Conservation (phyloP, 2,329 filamentous ascomycete species). For the Paecilomyces dactylethromorphus region DNA sequence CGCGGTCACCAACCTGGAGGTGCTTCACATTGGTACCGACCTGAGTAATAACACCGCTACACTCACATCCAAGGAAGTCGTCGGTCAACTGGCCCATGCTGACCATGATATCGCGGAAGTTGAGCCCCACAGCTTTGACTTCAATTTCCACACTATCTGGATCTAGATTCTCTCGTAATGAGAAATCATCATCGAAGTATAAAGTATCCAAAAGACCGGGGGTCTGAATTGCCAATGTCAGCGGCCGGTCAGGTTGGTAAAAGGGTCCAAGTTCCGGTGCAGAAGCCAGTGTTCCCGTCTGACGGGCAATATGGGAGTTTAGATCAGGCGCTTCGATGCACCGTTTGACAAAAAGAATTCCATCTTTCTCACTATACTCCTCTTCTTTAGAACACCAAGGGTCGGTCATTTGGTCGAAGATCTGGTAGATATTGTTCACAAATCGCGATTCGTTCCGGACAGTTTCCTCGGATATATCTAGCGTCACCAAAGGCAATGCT, state of each 20-base stretch:
- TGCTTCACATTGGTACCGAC: slow-evolving; percentile 6
- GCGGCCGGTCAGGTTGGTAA: background rate
- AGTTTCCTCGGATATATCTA: too few species aligned
- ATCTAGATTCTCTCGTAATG: slow-evolving; percentile 6
- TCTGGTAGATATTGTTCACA: too few species aligned
- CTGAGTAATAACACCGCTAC: slow-evolving; percentile 16
- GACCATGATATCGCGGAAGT: slow-evolving; percentile 20
- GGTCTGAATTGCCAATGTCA: slow-evolving; percentile 5
- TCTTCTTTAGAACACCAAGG: too few species aligned
- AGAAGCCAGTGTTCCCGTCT: background rate
- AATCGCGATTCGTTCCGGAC: too few species aligned
- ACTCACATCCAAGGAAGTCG: slow-evolving; percentile 17
- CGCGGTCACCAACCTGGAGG: slow-evolving; percentile 9
- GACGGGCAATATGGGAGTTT: background rate
- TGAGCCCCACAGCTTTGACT: slow-evolving; percentile 19
- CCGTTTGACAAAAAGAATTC: background rate
- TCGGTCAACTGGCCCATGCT: slow-evolving; percentile 15
- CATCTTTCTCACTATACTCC: background rate
- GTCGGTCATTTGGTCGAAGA: too few species aligned
- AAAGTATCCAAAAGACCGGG: slow-evolving; percentile 10
- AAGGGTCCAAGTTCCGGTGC: background rate
- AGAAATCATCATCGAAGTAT: background rate
- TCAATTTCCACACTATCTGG: slow-evolving; percentile 20
- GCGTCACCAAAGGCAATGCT: background rate
- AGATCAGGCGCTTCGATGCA: background rate